Base-by-base conservation (phyloP, 306 rosid species). In the Quercus wislizeni region DNA sequence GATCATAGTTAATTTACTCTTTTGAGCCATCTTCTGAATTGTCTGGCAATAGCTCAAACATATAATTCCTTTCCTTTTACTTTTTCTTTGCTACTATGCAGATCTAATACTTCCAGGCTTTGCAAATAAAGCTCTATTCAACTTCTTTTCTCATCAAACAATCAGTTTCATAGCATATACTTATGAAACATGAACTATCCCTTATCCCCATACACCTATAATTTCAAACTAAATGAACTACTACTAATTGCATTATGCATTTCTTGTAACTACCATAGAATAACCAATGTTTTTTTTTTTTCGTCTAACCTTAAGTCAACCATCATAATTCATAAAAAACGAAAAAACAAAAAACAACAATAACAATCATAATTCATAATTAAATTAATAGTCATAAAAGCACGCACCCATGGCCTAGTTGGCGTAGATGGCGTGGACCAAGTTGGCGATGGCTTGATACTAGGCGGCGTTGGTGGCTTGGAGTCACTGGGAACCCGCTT, bases 351-450 rank as follows among this genome's bases (percentile, higher is more conserved):
- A 30, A 38, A 6, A 43, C 11, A 52, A 20, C 11, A 41, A 41
- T 11, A 41, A 41, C 46, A 41, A 9, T 41, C 46, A 41, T 41
- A 41, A 41, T 33, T 1, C 49, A 4, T 55, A 77, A 63, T 19
- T n/a, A 81, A 77, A 59, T 76, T 62, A n/a, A 43, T 21, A 69
- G 27, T 51, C 12, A n/a, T 57, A 18, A 41, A 77, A 73, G 5
- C 71, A 15, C n/a, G 91, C 96, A 92, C 85, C 90, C 74, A 77
- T 71, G 35, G 78, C 43, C 77, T 88, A 76, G 56, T 52, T 1
- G 85, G 82, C 72, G 78, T 74, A 4, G 87, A 81, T 28, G 72
- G 83, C 78, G 80, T 83, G 54, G 84, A 67, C 56, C 69, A 69
- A 15, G 83, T 80, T 31, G 83, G 83, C 27, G 73, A 75, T 65